phyloP scores from a whole-genome alignment of 2,329 filamentous ascomycete species.

The Fusarium lyarnte region DNA sequence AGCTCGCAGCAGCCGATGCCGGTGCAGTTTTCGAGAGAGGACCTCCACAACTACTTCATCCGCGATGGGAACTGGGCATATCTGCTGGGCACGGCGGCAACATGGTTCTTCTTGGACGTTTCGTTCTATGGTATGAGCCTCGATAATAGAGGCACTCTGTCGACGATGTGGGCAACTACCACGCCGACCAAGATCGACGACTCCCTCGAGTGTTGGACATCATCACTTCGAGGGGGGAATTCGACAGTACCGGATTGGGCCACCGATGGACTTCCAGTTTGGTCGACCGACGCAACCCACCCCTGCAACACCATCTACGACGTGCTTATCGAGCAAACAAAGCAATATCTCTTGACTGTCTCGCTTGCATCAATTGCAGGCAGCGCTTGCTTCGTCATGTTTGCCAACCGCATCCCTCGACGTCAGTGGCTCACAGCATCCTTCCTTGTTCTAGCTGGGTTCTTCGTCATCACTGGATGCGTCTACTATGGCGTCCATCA shows the following conservation, averaged over 20 bases:
- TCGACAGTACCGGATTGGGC: conserved; percentile 57
- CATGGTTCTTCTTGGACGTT: conserved; percentile 65
- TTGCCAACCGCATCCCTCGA: conserved; percentile 59
- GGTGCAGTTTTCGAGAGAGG: conserved; percentile 59
- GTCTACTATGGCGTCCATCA: conserved; percentile 60
- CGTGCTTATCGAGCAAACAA: conserved; percentile 61
- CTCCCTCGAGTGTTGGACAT: conserved; percentile 59
- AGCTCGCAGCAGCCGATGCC: conserved; percentile 52
- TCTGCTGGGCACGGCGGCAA: conserved; percentile 54
- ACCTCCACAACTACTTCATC: conserved; percentile 63
- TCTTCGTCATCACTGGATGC: conserved; percentile 60
- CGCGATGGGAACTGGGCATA: conserved; percentile 50
- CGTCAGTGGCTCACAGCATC: conserved; percentile 60
- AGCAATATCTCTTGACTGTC: conserved; percentile 63
- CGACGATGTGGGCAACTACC: conserved; percentile 52
- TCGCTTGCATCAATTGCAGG: conserved; percentile 62
- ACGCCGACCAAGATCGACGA: conserved; percentile 47
- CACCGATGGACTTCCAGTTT: conserved; percentile 53
- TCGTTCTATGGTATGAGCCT: conserved; percentile 64
- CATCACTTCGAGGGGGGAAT: conserved; percentile 53
- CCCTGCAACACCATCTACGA: conserved; percentile 64
- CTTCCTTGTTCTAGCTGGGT: conserved; percentile 56
- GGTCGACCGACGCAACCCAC: conserved; percentile 60
- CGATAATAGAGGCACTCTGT: conserved; percentile 52
- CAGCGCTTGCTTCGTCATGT: conserved; percentile 59